Evolutionary conservation across 2,329 filamentous ascomycete species (phyloP), one percentile per base, ranked within the genome.

Genomic region (Alternaria consortialis): DNA sequence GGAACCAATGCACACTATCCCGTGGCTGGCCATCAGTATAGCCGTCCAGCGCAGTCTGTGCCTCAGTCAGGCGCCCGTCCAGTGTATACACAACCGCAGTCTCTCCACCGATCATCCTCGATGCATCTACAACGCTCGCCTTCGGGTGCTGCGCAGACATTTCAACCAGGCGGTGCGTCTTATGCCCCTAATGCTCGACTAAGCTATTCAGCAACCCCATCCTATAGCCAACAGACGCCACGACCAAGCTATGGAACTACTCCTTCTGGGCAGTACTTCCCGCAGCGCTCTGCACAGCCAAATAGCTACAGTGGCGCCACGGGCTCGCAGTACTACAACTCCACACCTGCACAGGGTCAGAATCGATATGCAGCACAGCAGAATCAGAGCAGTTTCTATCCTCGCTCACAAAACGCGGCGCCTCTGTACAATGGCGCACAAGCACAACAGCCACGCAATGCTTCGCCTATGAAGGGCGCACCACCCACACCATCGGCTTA

Each of bases 51-150:
- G n/a, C 61, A 70, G 17, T 63, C 69, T 15, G 54, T 68, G n/a
- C 71, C 70, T 52, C 46, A 73, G 32, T 66, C 72, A 11, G 62
- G 69, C 25, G 66, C 69, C 25, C 74, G 77, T 20, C 72, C 75
- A 52, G 68, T 73, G 55, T 79, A 75, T 54, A 69, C 77, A 29
- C 75, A 77, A 63, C 77, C 79, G 56, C 75, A 74, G 46, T 57
- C 74, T 11, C 67, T 69, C 12, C 72, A 74, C 53, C 67, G 77
- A 42, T 78, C 78, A 8, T 77, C 78, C 0, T 79, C 77, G 4
- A 69, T 79, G 37, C 74, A 78, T 34, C 73, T 77, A 42, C 73
- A 75, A 52, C 75, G 76, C 37, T 75, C 75, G 36, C 69, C 73
- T n/a, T 74, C 74, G 12, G 70, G 70, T 23, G 62, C 68, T 9